Evolutionary conservation across 768 basidiomycete species (phyloP), one percentile per base, ranked within the genome.

Genomic region (Boletus eberwhitei): DNA sequence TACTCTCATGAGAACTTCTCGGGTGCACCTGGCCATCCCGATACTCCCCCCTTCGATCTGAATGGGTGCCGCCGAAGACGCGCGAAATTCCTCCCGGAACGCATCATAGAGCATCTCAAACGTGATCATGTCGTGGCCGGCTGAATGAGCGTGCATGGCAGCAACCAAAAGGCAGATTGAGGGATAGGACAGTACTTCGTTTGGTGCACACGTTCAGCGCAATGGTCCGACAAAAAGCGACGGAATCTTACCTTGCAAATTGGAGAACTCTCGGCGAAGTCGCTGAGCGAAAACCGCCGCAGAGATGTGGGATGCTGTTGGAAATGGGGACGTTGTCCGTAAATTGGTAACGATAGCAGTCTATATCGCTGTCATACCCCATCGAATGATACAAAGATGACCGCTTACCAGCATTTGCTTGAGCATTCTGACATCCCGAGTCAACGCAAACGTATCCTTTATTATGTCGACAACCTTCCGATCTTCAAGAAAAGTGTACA

Each of bases 51-150:
- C 87, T 58, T 84, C 82, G 40, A 90, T 68, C 48, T 86, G 84
- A 19, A 93, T 81, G 1, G 91, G 90, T 0, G 89, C 88, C 8
- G 86, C 81, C 11, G 78, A 77, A 7, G 89, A 87, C 21, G 84
- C 77, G 21, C 86, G 83, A 19, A 88, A 79, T 70, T 90, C 88
- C 57, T 85, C 81, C 21, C 84, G 82, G 67, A 94, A 93, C 32
- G 78, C 77, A 49, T 91, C 89, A 57, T 88, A 79, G 8, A 96
- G 79, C 86, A 95, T 93, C 63, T 95, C 92, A 65, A 98, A 96
- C 31, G 90, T 98, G 71, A 97, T 85, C 14, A 74, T 73, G 19
- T 87, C 78, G 55, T 93, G 87, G 0, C 94, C 94, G 7, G 84
- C 82, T 11, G 85, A 86, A 24, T 84, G 74, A 5, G 84, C 78